Conservation (phyloP, 2,329 filamentous ascomycete genomes). For the Ophiocordyceps camponoti-floridani region DNA sequence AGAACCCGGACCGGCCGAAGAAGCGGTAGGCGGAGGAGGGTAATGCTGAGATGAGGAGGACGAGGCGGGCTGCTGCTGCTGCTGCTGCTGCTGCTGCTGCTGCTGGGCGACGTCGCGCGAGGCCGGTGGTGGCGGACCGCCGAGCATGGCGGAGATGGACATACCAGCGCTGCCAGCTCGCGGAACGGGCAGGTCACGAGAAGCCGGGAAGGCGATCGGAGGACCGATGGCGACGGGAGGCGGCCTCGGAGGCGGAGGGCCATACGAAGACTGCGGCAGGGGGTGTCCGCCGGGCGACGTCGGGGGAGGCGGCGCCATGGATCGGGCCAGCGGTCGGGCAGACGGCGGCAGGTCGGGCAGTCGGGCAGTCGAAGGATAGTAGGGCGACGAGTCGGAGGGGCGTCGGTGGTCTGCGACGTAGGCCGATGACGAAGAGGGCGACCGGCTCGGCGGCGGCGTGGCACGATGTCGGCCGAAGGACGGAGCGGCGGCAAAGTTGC, state of each 20-base stretch:
- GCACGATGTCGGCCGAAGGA: too few species aligned
- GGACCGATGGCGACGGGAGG: slow-evolving; percentile 24
- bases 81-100: slow-evolving; percentile 23
- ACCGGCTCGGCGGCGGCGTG: not conserved
- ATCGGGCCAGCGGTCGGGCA: slow-evolving; percentile 16
- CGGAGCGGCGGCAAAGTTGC: not conserved
- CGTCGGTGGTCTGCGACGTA: slow-evolving; percentile 17
- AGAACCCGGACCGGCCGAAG: too few species aligned
- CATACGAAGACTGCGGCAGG: slow-evolving; percentile 15
- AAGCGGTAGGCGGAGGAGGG: slow-evolving; percentile 26
- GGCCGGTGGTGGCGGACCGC: slow-evolving; percentile 26
- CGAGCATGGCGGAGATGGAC: slow-evolving; percentile 44
- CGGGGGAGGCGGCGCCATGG: slow-evolving; percentile 28
- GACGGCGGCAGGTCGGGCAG: slow-evolving; percentile 18
- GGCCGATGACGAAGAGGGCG: too few species aligned
- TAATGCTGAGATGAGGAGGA: slow-evolving; percentile 13
- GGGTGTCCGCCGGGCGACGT: slow-evolving; percentile 22
- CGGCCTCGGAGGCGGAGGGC: slow-evolving; percentile 26
- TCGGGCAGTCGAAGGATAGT: slow-evolving; percentile 16
- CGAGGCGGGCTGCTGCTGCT: too few species aligned
- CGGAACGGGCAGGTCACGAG: slow-evolving; percentile 34
- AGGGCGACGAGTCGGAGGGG: slow-evolving; percentile 25
- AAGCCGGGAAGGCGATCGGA: slow-evolving; percentile 24
- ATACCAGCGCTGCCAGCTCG: slow-evolving; percentile 34
- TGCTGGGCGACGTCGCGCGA: slow-evolving; percentile 23